Conservation (phyloP, 2,329 filamentous ascomycete genomes). For the Apiospora pterosperma region DNA sequence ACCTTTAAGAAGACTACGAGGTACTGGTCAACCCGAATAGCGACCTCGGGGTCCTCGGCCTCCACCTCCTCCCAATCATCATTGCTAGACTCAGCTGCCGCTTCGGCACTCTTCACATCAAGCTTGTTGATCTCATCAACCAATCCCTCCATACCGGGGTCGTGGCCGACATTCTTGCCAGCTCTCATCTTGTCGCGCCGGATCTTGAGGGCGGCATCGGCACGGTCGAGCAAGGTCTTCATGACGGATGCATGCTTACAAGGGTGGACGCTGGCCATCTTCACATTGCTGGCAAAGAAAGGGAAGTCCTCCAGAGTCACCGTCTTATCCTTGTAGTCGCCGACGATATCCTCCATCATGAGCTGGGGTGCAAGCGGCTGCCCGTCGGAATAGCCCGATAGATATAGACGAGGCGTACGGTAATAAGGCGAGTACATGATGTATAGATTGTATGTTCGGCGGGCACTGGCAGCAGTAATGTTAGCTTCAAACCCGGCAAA, state of each 20-base stretch:
- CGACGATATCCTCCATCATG: conserved; percentile 97
- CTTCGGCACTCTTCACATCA: conserved; percentile 50
- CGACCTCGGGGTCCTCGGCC: conserved; percentile 67
- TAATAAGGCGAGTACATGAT: conserved; percentile 98
- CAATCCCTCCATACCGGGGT: conserved; percentile 75
- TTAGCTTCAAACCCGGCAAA: conserved; percentile 10
- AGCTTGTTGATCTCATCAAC: conserved; percentile 75
- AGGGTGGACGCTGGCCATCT: conserved; percentile 95
- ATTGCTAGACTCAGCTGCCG: conserved; percentile 45
- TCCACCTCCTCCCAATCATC: conserved; percentile 68
- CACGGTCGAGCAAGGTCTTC: conserved; percentile 94
- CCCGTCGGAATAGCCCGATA: conserved; percentile 83
- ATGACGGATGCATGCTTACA: conserved; percentile 98
- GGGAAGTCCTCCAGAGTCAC: conserved; percentile 97
- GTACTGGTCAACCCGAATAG: conserved; percentile 85
- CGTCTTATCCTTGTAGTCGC: conserved; percentile 97
- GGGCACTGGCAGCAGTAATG: conserved; percentile 52
- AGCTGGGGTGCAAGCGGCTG: conserved; percentile 77
- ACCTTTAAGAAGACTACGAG: conserved; percentile 85
- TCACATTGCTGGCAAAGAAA: conserved; percentile 85
- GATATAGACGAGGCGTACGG: conserved; percentile 89
- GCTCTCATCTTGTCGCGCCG: conserved; percentile 76
- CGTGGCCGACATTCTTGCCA: conserved; percentile 45
- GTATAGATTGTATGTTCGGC: conserved; percentile 96
- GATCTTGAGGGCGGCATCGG: conserved; percentile 87